Evolutionary conservation across 2,329 filamentous ascomycete species (phyloP).

Genomic region (Ramichloridium luteum): DNA sequence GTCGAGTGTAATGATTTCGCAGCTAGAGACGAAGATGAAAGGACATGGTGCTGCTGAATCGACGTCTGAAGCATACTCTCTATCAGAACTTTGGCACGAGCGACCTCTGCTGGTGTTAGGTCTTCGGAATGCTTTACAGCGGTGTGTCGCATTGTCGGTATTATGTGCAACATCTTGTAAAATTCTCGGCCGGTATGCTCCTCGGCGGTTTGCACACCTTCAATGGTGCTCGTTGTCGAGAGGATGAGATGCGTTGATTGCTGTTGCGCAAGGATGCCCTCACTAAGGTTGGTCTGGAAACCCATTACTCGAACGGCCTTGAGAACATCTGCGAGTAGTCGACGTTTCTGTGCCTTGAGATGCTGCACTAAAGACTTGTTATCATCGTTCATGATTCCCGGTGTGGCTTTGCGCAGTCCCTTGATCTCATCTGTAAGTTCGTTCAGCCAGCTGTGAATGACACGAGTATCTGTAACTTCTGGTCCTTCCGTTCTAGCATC

Average conservation of each 20-base stretch:
- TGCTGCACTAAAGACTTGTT: slow-evolving; percentile 77
- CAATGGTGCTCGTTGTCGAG: slow-evolving; percentile 34
- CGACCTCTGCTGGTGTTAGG: slow-evolving; percentile 66
- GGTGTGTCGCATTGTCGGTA: slow-evolving; percentile 54
- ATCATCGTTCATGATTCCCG: slow-evolving; percentile 66
- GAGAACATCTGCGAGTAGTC: slow-evolving; percentile 78
- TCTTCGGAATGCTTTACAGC: slow-evolving; percentile 70
- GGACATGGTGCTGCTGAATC: slow-evolving; percentile 11
- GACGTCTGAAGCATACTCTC: slow-evolving; percentile 61
- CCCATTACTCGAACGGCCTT: slow-evolving; percentile 81
- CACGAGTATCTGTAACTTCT: too few relatives aligned
- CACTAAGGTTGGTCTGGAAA: slow-evolving; percentile 68
- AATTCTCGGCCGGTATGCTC: slow-evolving; percentile 55
- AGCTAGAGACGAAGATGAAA: too few relatives aligned
- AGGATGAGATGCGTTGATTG: slow-evolving; percentile 58
- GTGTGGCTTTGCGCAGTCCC: slow-evolving; percentile 73
- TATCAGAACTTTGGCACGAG: slow-evolving; percentile 68
- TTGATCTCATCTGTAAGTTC: slow-evolving; percentile 56
- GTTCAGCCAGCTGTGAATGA: slow-evolving; percentile 8
- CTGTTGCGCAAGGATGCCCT: slow-evolving; percentile 61
- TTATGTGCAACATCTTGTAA: slow-evolving; percentile 64
- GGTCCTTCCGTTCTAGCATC: background rate
- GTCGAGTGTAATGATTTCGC: too few relatives aligned
- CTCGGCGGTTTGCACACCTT: background rate
- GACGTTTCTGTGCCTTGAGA: slow-evolving; percentile 79